A percentile compares a stretch with the other conserved stretches of the same genome.
Evolutionary conservation across 2,329 filamentous ascomycete species (phyloP).

Genomic region (Neopestalotiopsis sp.): DNA sequence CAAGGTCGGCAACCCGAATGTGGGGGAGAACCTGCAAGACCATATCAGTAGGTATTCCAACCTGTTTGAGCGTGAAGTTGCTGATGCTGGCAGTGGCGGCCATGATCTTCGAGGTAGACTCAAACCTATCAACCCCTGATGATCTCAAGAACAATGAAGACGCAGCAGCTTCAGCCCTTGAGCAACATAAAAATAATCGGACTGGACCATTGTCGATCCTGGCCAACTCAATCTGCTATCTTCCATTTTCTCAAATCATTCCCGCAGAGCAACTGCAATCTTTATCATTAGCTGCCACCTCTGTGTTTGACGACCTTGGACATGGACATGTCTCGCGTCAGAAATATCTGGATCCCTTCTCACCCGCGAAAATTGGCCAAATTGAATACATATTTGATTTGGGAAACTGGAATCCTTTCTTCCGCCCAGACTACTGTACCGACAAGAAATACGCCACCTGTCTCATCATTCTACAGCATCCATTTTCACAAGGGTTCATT

Average conservation of each 20-base stretch:
- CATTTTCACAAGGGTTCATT: slow-evolving; percentile 53
- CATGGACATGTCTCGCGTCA: slow-evolving; percentile 34
- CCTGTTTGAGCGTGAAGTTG: not conserved
- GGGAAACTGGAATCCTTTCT: slow-evolving; percentile 52
- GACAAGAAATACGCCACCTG: slow-evolving; percentile 54
- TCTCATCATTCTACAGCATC: slow-evolving; percentile 57
- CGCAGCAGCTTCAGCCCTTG: slow-evolving; percentile 35
- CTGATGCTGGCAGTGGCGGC: slow-evolving; percentile 26
- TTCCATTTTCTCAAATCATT: slow-evolving; percentile 44
- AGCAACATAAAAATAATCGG: slow-evolving; percentile 33
- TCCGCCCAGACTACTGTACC: slow-evolving; percentile 27
- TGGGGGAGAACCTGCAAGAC: slow-evolving; percentile 58
- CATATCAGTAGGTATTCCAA: slow-evolving; percentile 36
- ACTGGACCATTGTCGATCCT: slow-evolving; percentile 46
- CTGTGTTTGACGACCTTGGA: slow-evolving; percentile 28
- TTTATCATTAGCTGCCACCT: slow-evolving; percentile 28
- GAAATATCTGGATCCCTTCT: slow-evolving; percentile 35
- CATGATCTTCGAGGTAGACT: slow-evolving; percentile 51
- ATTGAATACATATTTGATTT: slow-evolving; percentile 56
- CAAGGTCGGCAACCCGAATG: slow-evolving; percentile 47
- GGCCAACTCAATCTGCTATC: slow-evolving; percentile 48
- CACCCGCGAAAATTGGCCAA: slow-evolving; percentile 44
- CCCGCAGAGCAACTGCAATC: slow-evolving; percentile 28
- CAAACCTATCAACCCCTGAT: slow-evolving; percentile 45
- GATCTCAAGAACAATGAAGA: slow-evolving; percentile 40